A percentile compares a stretch with the other conserved stretches of the same genome.
phyloP scores from a whole-genome alignment of 1,139 yeast species.

The Yamadazyma triangularis region DNA sequence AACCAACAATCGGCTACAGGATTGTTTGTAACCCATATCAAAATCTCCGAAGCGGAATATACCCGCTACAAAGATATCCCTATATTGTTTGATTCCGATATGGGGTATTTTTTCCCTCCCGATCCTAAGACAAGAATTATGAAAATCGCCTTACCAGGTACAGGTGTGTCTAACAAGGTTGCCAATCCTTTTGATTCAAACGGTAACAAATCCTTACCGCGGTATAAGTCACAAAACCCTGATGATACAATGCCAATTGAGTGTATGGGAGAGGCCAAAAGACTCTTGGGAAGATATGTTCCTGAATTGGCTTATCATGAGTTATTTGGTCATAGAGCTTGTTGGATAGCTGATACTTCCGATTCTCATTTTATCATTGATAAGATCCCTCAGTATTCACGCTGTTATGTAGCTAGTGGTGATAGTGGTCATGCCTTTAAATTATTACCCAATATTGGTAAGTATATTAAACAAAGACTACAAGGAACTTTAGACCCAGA shows the following conservation, averaged over 20 bases:
- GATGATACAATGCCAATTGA: constrained; percentile 30
- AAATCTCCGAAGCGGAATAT: constrained; percentile 21
- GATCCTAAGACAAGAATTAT: constrained; percentile 30
- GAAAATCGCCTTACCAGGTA: constrained; percentile 35
- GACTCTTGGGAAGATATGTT: constrained; percentile 13
- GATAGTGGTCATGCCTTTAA: constrained; percentile 31
- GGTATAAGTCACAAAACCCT: constrained; percentile 25
- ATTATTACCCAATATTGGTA: constrained; percentile 25
- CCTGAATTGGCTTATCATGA: constrained; percentile 35
- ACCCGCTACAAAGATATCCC: constrained; percentile 23
- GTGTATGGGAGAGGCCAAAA: constrained; percentile 8
- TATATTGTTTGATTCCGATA: constrained; percentile 33
- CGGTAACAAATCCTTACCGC: constrained; percentile 25
- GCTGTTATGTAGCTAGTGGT: constrained; percentile 37
- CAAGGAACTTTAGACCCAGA: constrained; percentile 19
- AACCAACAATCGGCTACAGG: constrained; percentile 33
- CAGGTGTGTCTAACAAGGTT: constrained; percentile 26
- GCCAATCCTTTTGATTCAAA: constrained; percentile 16
- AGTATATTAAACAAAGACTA: constrained; percentile 21
- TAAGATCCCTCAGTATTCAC: constrained; percentile 23
- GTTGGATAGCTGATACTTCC: constrained; percentile 47
- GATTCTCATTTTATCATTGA: constrained; percentile 41
- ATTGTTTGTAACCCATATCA: constrained; percentile 30
- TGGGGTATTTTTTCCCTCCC: constrained; percentile 38
- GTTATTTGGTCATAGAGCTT: constrained; percentile 30